Base-by-base conservation (phyloP, 2,329 filamentous ascomycete genomes). In the Corinectria fuckeliana region DNA sequence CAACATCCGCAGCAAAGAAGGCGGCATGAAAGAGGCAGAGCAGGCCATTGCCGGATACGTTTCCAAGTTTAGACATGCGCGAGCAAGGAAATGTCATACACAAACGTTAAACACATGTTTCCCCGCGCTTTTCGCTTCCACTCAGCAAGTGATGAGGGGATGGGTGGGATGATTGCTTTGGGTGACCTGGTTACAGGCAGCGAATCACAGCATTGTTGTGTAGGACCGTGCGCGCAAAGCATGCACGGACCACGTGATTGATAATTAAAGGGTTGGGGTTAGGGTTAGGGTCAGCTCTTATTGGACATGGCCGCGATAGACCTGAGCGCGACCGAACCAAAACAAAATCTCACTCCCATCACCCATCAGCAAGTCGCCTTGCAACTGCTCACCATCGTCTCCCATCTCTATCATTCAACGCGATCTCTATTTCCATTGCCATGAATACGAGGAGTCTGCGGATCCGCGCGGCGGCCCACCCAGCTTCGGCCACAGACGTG, bases 261-360 rank as follows among this genome's bases (percentile, higher is more conserved):
- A n/a, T n/a, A 67, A 7, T 36, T 6, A 14, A 28, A 60, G 69
- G 67, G 65, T 70, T 70, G 69, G 60, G 67, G 65, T 67, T 55
- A 53, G 20, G 25, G 53, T 58, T 45, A 61, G 26, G 25, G 28
- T 39, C 32, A 45, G 44, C 8, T 36, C 7, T 18, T 3, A 11
- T 36, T 36, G 32, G 32, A 16, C 7, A 16, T 36, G n/a, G 32
- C 9, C 32, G 56, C 56, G 30, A 59, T 50, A 56, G n/a, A 53
- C 47, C 21, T 32, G 44, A 60, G 38, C 54, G 47, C 60, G 47
- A 49, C 44, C 1, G 34, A 36, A 3, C 36, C 60, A 54, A 49
- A 59, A 57, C 58, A 60, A 48, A 56, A n/a, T 28, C 50, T 36
- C 10, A 5, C 50, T 36, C 10, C 4, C 32, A 38, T 28, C 44